Base-by-base conservation (phyloP, 2,329 filamentous ascomycete genomes). In the Pestalotiopsis fici region DNA sequence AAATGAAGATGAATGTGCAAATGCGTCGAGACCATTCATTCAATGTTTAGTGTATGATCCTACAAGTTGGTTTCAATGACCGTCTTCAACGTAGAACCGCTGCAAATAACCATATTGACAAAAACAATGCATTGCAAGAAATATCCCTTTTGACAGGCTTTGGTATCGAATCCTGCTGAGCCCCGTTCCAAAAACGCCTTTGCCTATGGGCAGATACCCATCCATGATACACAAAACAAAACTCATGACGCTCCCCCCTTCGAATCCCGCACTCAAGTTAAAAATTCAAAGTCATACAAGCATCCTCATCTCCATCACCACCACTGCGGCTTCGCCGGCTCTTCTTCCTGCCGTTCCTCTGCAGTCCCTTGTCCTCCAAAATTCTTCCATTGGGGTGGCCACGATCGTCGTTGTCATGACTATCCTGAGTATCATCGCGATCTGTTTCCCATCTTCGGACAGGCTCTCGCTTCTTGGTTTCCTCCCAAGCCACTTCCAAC, bases 401-500 rank as follows among this genome's bases (percentile, higher is more conserved):
- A 21, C 43, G 28, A 23, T 43, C n/a, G 39, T 64, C 43, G n/a
- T 31, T 55, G 62, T 64, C 43, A 18, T 13, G 43, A 18, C 28
- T 28, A 25, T 64, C 62, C 21, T 54, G 62, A 12, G 25, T 47
- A 39, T 64, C 50, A 35, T 56, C 47, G 23, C 37, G 4, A 23
- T 66, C 15, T n/a, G 23, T 21, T 15, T 64, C 61, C 43, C 61
- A 69, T 39, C 35, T 23, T 43, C 65, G 54, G 43, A 59, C 60
- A 39, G 59, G 65, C 64, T 56, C 67, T 4, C 63, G 39, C 66
- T 50, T 65, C 65, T 69, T 68, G n/a, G 65, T 70, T 68, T 74
- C 72, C 64, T 87, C 83, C 61, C 83, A 81, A 4, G 83, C 85
- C 12, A 81, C 80, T n/a, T 80, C 82, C 66, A 89, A 80, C 68